Evolutionary conservation across 441 rosid species (phyloP), one percentile per base, ranked within the genome.

Genomic region (Adansonia rubrostipa): DNA sequence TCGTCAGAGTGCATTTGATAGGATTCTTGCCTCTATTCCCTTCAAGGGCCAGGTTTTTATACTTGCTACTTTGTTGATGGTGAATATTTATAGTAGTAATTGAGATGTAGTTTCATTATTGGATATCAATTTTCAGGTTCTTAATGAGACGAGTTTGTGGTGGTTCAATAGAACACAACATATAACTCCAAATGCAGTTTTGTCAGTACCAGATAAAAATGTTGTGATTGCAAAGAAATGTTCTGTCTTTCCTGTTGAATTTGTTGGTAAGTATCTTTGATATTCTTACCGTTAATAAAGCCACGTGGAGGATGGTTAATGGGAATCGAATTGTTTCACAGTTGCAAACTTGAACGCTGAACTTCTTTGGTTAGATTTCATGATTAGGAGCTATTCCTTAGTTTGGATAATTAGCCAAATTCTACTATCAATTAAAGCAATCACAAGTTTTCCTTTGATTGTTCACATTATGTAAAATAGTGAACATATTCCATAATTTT

Each of bases 171-270:
- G 82, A 87, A 94, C 93, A 47, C 85, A 75, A 61, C 93, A 92
- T 82, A 91, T 96, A 70, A 85, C 89, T 80, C 82, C 89, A 42
- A 94, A 94, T 87, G 97, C 98, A 24, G 87, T 94, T 61, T 87
- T 96, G 17, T 83, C 95, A 11, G 89, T 86, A 77, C 98, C 99
- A 19, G 99, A 96, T 79, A 88, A 80, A 82, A 96, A 92, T 85
- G 99, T 94, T 82, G 91, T 95, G 20, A 92, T 96, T 81, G 97
- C 91, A 20, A 94, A 90, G 89, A 96, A 96, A 81, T 92, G 99
- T 78, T 84, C 92, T 0, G 98, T 96, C 51, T 92, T 94, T 78
- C 96, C 99, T 7, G 92, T 92, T 67, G 99, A 96, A 87, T 96
- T 96, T 88, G 99, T 96, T 70, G 99, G 99, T 94, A 81, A 90